A percentile compares a stretch with the other conserved stretches of the same genome.
phyloP scores from a whole-genome alignment of 495 filamentous ascomycete species.

The Penicillium psychrofluorescens region DNA sequence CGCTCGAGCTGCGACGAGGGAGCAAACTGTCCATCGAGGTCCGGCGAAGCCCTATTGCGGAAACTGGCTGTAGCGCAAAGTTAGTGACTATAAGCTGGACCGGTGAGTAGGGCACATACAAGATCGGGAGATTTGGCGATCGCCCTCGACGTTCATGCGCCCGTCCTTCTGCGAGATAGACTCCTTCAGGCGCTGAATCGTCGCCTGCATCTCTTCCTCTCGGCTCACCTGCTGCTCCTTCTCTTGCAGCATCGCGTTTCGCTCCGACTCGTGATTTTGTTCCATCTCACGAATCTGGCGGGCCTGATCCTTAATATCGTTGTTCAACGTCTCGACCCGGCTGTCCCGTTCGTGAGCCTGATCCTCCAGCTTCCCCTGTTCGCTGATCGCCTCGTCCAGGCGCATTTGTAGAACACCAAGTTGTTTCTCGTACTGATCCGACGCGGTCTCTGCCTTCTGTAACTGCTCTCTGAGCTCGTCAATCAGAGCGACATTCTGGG shows the following conservation, averaged over 20 bases:
- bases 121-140: conserved; percentile 58
- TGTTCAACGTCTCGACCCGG: conserved; percentile 67
- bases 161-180: conserved; percentile 64
- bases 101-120: conserved; percentile 42
- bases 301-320: conserved; percentile 69
- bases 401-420: conserved; percentile 75
- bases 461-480: conserved; percentile 80
- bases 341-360: conserved; percentile 74
- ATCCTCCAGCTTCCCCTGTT: conserved; percentile 83
- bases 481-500: conserved; percentile 68
- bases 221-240: conserved; percentile 77
- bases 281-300: conserved; percentile 84
- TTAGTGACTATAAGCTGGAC: too few species aligned
- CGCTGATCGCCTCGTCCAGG: conserved; percentile 75
- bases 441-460: conserved; percentile 68
- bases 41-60: conserved; percentile 41
- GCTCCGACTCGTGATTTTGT: conserved; percentile 80
- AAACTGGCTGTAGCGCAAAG: conserved; percentile 37
- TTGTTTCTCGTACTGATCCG: conserved; percentile 79
- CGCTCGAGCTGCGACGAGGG: conserved; percentile 76
- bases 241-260: conserved; percentile 79
- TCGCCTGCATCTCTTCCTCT: conserved; percentile 82
- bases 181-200: conserved; percentile 87
- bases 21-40: conserved; percentile 69
- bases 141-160: conserved; percentile 53